These are phyloP conservation scores for Athelia psychrophila DNA, from an alignment of 1,284 basidiomycete species.

Conservation along the genomic window DNA sequence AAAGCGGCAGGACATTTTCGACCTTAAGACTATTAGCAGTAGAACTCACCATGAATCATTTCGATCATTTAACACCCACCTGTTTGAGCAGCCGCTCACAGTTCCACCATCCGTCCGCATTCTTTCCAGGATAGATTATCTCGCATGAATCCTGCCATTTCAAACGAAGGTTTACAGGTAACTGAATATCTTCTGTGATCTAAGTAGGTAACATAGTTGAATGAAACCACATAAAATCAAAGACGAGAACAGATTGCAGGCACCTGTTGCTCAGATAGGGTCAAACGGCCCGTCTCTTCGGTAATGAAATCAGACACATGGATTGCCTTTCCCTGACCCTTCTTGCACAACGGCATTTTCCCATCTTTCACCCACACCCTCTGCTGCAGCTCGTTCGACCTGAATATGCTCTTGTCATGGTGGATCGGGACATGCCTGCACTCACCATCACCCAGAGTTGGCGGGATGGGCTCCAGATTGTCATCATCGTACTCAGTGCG, in stretches of 20 bases:
- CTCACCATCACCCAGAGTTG: slow-evolving; percentile 12
- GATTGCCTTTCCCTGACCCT: slow-evolving; percentile 19
- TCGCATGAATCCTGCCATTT: slow-evolving; percentile 7
- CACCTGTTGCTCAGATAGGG: slow-evolving; percentile 11
- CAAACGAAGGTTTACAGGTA: slow-evolving; percentile 11
- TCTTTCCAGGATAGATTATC: slow-evolving; percentile 16
- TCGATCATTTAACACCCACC: neutral
- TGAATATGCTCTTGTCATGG: slow-evolving; percentile 22
- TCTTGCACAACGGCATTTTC: slow-evolving; percentile 19
- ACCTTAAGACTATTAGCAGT: neutral
- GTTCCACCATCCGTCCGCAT: slow-evolving; percentile 13
- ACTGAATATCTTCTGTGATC: slow-evolving; percentile 8
- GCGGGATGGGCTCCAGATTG: slow-evolving; percentile 11
- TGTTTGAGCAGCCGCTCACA: slow-evolving; percentile 9
- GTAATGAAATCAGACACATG: slow-evolving; percentile 26
- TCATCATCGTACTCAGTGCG: slow-evolving; percentile 8
- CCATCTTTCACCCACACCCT: slow-evolving; percentile 17
- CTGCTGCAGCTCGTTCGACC: slow-evolving; percentile 16
- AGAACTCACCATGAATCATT: neutral
- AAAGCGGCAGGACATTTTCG: slow-evolving; percentile 8
- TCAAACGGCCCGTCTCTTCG: slow-evolving; percentile 18
- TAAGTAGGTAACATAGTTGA: no score
- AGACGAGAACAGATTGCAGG: no score
- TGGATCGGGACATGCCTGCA: slow-evolving; percentile 15
- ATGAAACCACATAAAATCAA: no score